Evolutionary conservation across 345 rosid genomes (phyloP).

Genomic region (Kernera saxatilis): DNA sequence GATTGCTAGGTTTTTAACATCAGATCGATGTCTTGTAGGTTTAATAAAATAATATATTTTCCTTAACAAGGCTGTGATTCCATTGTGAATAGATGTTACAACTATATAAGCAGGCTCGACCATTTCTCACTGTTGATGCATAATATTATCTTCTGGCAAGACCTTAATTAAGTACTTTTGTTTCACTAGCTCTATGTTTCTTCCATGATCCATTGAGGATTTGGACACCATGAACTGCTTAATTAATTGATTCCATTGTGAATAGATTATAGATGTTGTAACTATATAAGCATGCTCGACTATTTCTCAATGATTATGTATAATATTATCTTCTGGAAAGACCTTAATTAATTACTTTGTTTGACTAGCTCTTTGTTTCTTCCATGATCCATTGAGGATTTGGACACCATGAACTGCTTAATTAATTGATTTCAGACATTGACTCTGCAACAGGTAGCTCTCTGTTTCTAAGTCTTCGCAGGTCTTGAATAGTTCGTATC

Average conservation of each 20-base stretch:
- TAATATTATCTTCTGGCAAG: neutral
- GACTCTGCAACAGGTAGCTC: neutral
- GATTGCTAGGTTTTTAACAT: neutral
- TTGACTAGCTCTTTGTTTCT: neutral
- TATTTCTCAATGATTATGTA: too few relatives aligned
- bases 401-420: neutral
- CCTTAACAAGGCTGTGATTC: neutral
- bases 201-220: neutral
- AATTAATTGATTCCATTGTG: neutral
- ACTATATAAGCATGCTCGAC: neutral
- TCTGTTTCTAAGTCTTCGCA: too few relatives aligned
- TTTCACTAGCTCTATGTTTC: neutral
- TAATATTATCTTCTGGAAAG: neutral
- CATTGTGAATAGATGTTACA: neutral
- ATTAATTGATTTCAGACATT: neutral
- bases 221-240: neutral
- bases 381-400: neutral
- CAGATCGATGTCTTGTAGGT: neutral
- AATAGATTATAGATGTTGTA: too few relatives aligned
- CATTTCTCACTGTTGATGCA: too few relatives aligned
- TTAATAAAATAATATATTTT: too few relatives aligned
- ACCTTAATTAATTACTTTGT: neutral
- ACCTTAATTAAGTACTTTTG: neutral
- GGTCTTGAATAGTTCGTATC: too few relatives aligned
- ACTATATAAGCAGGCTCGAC: too few relatives aligned